Percentiles rank a stretch among this genome's conserved stretches.
Conservation (phyloP, 1,284 basidiomycete species). For the Puccinia triticina region DNA sequence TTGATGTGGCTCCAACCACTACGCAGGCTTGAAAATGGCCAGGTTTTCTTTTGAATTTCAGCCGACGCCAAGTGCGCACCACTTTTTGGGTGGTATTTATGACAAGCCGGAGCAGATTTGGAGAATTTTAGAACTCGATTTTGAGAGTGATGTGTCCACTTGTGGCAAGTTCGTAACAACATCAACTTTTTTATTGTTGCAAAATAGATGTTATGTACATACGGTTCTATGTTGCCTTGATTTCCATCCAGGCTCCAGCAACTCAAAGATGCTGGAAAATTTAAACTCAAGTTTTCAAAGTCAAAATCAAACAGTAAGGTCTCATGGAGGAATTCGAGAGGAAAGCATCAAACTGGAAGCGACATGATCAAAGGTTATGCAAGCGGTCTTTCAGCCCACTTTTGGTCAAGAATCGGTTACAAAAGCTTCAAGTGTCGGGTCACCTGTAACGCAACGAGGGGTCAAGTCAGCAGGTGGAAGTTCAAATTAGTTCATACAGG, state of each 20-base stretch:
- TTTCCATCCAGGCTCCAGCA: neutral
- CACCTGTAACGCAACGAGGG: neutral
- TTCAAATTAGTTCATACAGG: too few relatives aligned
- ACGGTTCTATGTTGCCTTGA: neutral
- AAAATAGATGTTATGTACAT: neutral
- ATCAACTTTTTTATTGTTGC: too few relatives aligned
- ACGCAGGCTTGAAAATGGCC: too few relatives aligned
- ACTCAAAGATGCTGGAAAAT: neutral
- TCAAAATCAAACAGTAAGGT: neutral
- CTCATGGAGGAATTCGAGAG: neutral
- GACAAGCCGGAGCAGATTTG: too few relatives aligned
- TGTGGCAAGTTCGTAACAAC: too few relatives aligned
- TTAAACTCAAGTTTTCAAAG: neutral
- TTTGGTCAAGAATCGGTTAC: neutral
- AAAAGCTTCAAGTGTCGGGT: slow-evolving; percentile 47
- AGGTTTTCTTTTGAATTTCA: too few relatives aligned
- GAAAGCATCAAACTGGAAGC: neutral
- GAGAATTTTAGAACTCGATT: too few relatives aligned
- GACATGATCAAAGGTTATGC: neutral
- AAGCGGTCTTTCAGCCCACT: neutral
- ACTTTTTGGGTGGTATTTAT: too few relatives aligned
- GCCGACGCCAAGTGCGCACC: too few relatives aligned
- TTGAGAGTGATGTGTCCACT: too few relatives aligned
- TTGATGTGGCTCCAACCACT: too few relatives aligned
- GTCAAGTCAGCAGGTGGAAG: neutral